A percentile compares a stretch with the other conserved stretches of the same genome.
Conservation (phyloP, 2,329 filamentous ascomycete genomes). For the Neopestalotiopsis clavispora region DNA sequence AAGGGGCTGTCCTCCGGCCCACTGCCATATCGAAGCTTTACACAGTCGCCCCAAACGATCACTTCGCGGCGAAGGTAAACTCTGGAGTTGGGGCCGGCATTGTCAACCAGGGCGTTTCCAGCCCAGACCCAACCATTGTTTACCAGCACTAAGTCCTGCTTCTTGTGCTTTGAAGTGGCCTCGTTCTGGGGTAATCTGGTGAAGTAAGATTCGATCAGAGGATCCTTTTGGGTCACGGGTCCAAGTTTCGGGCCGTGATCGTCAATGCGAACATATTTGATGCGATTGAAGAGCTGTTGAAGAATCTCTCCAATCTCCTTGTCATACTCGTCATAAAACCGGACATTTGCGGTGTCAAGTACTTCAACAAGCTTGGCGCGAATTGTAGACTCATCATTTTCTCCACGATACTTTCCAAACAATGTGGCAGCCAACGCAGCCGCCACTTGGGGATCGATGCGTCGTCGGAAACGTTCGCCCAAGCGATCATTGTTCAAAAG, state of each 20-base stretch:
- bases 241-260: conserved; percentile 88
- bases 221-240: conserved; percentile 75
- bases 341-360: conserved; percentile 83
- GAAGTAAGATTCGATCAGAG: conserved; percentile 93
- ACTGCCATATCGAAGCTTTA: conserved; percentile 90
- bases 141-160: conserved; percentile 78
- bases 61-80: conserved; percentile 97
- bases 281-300: conserved; percentile 90
- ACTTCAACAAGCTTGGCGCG: conserved; percentile 64
- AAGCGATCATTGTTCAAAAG: conserved; percentile 75
- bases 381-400: conserved; percentile 56
- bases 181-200: conserved; percentile 84
- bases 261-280: conserved; percentile 94
- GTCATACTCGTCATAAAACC: conserved; percentile 93
- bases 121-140: conserved; percentile 99
- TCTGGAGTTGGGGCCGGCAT: conserved; percentile 85
- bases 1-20: conserved; percentile 85
- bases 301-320: conserved; percentile 80
- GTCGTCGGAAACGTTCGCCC: conserved; percentile 78
- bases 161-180: conserved; percentile 75
- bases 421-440: conserved; percentile 72
- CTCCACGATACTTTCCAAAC: conserved; percentile 68
- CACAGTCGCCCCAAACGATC: conserved; percentile 98
- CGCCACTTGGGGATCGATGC: conserved; percentile 70
- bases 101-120: conserved; percentile 90